These are phyloP conservation scores for Stephania japonica DNA, from an alignment of 164 flowering plant genomes.

Conservation along the genomic window DNA sequence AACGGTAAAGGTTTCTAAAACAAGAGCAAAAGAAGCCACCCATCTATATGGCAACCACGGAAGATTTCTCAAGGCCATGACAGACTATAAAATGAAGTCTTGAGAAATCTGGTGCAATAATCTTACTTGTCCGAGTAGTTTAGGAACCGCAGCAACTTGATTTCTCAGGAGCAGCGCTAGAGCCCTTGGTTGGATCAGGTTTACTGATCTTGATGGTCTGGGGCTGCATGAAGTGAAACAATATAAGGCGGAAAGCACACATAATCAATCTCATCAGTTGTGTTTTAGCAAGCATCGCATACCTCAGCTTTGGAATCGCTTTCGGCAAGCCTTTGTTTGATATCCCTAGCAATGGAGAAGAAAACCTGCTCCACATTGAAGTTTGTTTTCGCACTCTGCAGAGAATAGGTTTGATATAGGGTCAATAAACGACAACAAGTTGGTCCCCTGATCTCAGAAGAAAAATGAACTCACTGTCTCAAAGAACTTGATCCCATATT, in stretches of 20 bases:
- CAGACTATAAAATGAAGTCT: slow-evolving; percentile 1
- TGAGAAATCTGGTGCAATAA: slow-evolving; percentile 2
- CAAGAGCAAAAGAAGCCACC: slow-evolving; percentile 10
- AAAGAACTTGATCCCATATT: slow-evolving; percentile 49
- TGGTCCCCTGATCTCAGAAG: neutral
- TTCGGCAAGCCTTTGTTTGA: slow-evolving; percentile 47
- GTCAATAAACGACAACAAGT: neutral
- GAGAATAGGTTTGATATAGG: neutral
- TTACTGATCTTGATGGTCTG: slow-evolving; percentile 43
- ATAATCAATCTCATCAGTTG: neutral
- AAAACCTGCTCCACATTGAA: slow-evolving; percentile 54
- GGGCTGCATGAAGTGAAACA: slow-evolving; percentile 26
- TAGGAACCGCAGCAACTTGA: slow-evolving; percentile 37
- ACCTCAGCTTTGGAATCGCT: slow-evolving; percentile 45
- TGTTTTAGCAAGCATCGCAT: slow-evolving; percentile 1
- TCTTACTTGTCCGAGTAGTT: neutral
- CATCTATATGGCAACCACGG: neutral
- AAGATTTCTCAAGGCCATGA: slow-evolving; percentile 9
- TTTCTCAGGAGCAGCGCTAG: slow-evolving; percentile 30
- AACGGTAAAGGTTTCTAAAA: slow-evolving; percentile 12
- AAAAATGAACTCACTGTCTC: slow-evolving; percentile 38
- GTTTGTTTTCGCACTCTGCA: slow-evolving; percentile 57
- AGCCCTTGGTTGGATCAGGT: slow-evolving; percentile 28
- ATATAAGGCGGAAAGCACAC: neutral
- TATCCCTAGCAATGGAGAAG: slow-evolving; percentile 54